Evolutionary conservation across 2,329 filamentous ascomycete genomes (phyloP).

Genomic region (Fusarium nematophilum): DNA sequence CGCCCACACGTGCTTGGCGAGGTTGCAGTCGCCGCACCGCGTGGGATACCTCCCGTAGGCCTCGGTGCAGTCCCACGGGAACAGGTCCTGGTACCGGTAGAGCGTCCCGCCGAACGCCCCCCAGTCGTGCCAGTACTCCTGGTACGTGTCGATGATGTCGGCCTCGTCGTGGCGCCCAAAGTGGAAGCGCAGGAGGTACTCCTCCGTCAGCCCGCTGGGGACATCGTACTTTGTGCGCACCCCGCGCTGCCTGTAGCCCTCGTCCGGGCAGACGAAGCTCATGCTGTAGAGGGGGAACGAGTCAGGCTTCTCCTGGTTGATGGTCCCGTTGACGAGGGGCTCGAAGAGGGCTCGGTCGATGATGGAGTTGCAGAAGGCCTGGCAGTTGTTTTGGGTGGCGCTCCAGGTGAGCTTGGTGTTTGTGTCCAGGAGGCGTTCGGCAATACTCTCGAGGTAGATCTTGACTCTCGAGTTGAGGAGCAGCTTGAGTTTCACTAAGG

Average conservation of each 20-base stretch:
- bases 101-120: slow-evolving; percentile 52
- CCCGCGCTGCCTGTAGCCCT: slow-evolving; percentile 40
- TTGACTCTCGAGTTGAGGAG: slow-evolving; percentile 41
- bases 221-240: slow-evolving; percentile 50
- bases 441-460: slow-evolving; percentile 48
- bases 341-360: slow-evolving; percentile 48
- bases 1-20: slow-evolving; percentile 58
- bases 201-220: slow-evolving; percentile 55
- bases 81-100: slow-evolving; percentile 55
- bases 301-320: neutral
- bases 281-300: slow-evolving; percentile 49
- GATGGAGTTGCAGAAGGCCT: slow-evolving; percentile 52
- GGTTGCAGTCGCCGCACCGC: slow-evolving; percentile 53
- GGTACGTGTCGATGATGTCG: slow-evolving; percentile 56
- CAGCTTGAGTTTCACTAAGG: slow-evolving; percentile 33
- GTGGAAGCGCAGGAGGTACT: slow-evolving; percentile 54
- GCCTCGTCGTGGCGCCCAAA: slow-evolving; percentile 54
- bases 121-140: slow-evolving; percentile 61
- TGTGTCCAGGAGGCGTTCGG: slow-evolving; percentile 43
- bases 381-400: slow-evolving; percentile 50
- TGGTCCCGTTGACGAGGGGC: slow-evolving; percentile 31
- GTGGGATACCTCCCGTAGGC: slow-evolving; percentile 52
- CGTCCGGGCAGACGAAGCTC: slow-evolving; percentile 52
- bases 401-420: slow-evolving; percentile 47
- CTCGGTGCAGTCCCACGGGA: slow-evolving; percentile 61